Conservation (phyloP, 176 grass and related monocot species). For the Canna indica region DNA sequence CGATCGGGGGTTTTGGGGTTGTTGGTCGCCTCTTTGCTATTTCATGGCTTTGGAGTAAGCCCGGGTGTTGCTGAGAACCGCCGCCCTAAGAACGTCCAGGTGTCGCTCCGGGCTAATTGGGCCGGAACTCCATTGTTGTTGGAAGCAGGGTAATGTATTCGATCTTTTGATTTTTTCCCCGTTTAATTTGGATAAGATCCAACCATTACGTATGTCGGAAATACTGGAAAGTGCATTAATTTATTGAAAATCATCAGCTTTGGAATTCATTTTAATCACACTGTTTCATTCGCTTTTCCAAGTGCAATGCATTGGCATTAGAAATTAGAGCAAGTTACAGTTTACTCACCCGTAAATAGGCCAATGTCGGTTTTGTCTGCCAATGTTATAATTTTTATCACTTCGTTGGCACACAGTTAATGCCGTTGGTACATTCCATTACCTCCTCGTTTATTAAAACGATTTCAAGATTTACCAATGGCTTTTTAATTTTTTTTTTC, state of each 20-base stretch:
- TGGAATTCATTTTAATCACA: background rate
- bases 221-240: background rate
- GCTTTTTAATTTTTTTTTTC: too few species aligned
- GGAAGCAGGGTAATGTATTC: conserved; percentile 58
- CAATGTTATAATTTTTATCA: too few species aligned
- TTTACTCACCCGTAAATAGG: too few species aligned
- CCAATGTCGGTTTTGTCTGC: too few species aligned
- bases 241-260: background rate
- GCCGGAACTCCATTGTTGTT: conserved; percentile 73
- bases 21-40: conserved; percentile 18
- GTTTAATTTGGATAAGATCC: background rate
- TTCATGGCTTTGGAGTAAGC: conserved; percentile 13
- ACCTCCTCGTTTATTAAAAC: too few species aligned
- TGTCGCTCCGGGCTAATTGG: conserved; percentile 79
- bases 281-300: background rate
- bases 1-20: conserved; percentile 17
- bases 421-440: too few species aligned
- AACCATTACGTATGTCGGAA: background rate
- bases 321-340: too few species aligned
- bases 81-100: conserved; percentile 85
- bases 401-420: too few species aligned
- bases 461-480: too few species aligned
- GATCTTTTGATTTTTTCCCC: conserved; percentile 2
- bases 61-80: conserved; percentile 30
- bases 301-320: too few species aligned